Base-by-base conservation (phyloP, 2,329 filamentous ascomycete genomes). In the Monosporascus sp. region DNA sequence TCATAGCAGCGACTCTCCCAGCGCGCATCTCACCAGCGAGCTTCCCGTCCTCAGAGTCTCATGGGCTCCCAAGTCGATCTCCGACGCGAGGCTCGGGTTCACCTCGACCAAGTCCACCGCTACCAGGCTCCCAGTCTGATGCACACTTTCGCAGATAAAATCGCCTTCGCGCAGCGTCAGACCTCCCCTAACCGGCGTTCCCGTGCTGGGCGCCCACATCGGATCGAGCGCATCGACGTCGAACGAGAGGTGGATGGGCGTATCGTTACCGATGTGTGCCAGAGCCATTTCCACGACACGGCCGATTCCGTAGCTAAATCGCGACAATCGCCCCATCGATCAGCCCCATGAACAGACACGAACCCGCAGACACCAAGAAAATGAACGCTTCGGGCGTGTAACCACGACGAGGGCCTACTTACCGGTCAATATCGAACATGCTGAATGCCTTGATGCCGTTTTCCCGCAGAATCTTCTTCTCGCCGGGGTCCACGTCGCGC, bases 281-380 rank as follows among this genome's bases (percentile, higher is more conserved):
- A 99, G 80, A n/a, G 93, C 93, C 93, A 97, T 96, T 66, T 97
- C 94, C 75, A 99, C 91, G 59, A 99, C 90, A 60, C 87, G 88
- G 51, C 94, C 94, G 65, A 99, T 99, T 47, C 94, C 94, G 68
- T 97, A 81, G 51, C 90, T 91, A 58, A 47, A 17, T 8, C 31
- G 31, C 31, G 31, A 34, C 31, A 14, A 5, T 34, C 31, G 5
- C 31, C 9, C 31, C 31, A 14, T 34, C 31, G 31, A 11, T 34
- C 11, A 34, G 31, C 31, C 31, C 31, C 9, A 5, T 34, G 31
- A 5, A 14, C 31, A 34, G 14, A 3, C 11, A 34, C 27, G 31
- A 14, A 5, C 9, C 11, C 31, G 31, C 31, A 34, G 31, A 14
- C 31, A 14, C 31, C 5, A 34, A 14, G 31, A 34, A 34, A 34